Conservation (phyloP, 768 basidiomycete genomes). For the Trametopsis cervina region DNA sequence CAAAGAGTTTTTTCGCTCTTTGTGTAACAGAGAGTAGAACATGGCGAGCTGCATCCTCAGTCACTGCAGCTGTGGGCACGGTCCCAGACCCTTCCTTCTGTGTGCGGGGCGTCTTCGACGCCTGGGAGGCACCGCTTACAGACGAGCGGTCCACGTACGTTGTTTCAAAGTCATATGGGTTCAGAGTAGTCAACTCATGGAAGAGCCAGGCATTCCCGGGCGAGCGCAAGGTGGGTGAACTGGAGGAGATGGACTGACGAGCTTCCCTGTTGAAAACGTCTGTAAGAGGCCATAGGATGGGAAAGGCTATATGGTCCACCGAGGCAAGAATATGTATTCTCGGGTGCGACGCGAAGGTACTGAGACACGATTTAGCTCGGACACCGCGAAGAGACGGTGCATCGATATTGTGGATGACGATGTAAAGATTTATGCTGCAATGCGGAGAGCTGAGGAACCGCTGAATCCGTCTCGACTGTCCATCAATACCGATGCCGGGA, state of each 20-base stretch:
- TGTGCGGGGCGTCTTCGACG: constrained; percentile 14
- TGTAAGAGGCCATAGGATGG: constrained; percentile 76
- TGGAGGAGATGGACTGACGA: constrained; percentile 12
- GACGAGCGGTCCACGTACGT: constrained; percentile 59
- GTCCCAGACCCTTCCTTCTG: constrained; percentile 27
- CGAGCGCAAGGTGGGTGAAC: constrained; percentile 3
- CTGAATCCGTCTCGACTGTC: constrained; percentile 55
- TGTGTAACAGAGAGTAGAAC: constrained; percentile 83
- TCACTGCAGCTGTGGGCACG: constrained; percentile 40
- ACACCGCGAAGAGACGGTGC: constrained; percentile 56
- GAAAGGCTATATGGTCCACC: constrained; percentile 80
- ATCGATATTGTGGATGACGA: constrained; percentile 90
- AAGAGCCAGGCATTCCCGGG: constrained; percentile 70
- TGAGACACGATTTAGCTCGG: constrained; percentile 60
- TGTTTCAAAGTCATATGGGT: constrained; percentile 75
- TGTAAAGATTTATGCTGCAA: constrained; percentile 40
- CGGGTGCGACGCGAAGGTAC: constrained; percentile 64
- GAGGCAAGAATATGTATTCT: constrained; percentile 80
- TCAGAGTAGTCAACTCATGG: constrained; percentile 87
- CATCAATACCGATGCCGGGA: constrained; percentile 8
- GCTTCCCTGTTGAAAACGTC: constrained; percentile 37
- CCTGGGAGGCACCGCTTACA: constrained; percentile 42
- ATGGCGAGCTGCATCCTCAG: constrained; percentile 72
- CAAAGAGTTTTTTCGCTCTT: constrained; percentile 80
- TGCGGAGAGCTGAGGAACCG: constrained; percentile 52